These are phyloP conservation scores for Eremomyces bilateralis DNA, from an alignment of 495 filamentous ascomycete species.

Conservation along the genomic window DNA sequence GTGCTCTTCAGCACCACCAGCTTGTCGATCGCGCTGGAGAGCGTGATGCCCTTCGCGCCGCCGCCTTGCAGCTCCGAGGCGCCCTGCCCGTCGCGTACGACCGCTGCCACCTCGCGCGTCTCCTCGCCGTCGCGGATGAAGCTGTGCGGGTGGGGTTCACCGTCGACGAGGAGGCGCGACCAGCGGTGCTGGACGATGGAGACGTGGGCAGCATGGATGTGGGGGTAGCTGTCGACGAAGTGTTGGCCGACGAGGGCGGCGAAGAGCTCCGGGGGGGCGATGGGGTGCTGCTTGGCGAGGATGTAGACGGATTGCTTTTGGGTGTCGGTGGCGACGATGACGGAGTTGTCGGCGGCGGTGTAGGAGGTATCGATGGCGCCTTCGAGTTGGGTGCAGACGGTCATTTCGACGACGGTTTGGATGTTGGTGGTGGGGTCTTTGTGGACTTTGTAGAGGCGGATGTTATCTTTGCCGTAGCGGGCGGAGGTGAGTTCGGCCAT, in stretches of 20 bases:
- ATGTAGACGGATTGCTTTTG: conserved; percentile 98
- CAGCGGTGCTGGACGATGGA: conserved; percentile 71
- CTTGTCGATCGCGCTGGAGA: conserved; percentile 40
- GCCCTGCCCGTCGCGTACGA: conserved; percentile 15
- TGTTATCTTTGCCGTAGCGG: conserved; percentile 51
- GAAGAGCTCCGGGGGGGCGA: conserved; percentile 85
- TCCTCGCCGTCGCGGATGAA: conserved; percentile 82
- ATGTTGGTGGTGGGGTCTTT: conserved; percentile 40
- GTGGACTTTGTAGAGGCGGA: conserved; percentile 89
- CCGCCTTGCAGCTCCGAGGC: neutral
- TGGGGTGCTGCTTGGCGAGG: conserved; percentile 78
- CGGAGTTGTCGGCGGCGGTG: conserved; percentile 83
- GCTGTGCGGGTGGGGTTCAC: conserved; percentile 85
- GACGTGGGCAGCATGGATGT: conserved; percentile 67
- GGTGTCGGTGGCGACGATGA: conserved; percentile 88
- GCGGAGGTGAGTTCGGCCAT: conserved; percentile 22
- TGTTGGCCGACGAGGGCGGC: conserved; percentile 64
- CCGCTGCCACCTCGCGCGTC: conserved; percentile 52
- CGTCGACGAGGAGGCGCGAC: conserved; percentile 74
- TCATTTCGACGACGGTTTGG: conserved; percentile 87
- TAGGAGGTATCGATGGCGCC: conserved; percentile 87
- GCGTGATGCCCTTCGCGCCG: conserved; percentile 19
- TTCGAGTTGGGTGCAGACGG: conserved; percentile 71
- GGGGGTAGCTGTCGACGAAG: conserved; percentile 68
- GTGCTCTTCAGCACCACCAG: conserved; percentile 90